Evolutionary conservation across 2,329 filamentous ascomycete species (phyloP).

Genomic region (Aureobasidium sp.): DNA sequence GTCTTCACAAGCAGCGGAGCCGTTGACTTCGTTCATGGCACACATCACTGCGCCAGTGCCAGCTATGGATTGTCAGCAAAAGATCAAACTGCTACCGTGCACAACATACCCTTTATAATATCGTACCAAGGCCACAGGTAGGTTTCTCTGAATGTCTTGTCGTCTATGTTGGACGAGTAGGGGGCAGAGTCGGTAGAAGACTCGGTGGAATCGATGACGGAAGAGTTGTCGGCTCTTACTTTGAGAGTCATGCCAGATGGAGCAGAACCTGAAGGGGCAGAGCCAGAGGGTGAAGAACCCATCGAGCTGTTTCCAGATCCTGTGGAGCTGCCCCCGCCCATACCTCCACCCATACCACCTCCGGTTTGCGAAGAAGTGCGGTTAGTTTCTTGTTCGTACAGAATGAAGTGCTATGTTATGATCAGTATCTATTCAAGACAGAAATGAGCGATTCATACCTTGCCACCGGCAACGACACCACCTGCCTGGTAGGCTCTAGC

Average conservation of each 20-base stretch:
- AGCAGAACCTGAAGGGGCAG: not conserved
- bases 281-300: not conserved
- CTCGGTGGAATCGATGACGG: not conserved
- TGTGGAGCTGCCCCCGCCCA: not conserved
- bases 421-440: not conserved
- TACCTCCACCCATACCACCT: not conserved
- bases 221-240: not conserved
- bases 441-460: slow-evolving; percentile 19
- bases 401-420: slow-evolving; percentile 42
- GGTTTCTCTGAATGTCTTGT: slow-evolving; percentile 25
- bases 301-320: not conserved
- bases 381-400: slow-evolving; percentile 49
- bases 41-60: slow-evolving; percentile 17
- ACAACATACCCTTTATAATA: slow-evolving; percentile 18
- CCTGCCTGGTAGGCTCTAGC: slow-evolving; percentile 32
- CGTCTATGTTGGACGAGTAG: slow-evolving; percentile 12
- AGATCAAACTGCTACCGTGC: not conserved
- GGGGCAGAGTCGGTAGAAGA: not conserved
- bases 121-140: slow-evolving; percentile 24
- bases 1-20: slow-evolving; percentile 13
- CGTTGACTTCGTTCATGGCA: slow-evolving; percentile 16
- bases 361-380: not conserved
- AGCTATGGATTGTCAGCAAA: not conserved
- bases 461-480: slow-evolving; percentile 32
- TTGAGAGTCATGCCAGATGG: not conserved